Evolutionary conservation across 371 early-diverging fungal genomes (phyloP).

Genomic region (Mortierella polycephala): DNA sequence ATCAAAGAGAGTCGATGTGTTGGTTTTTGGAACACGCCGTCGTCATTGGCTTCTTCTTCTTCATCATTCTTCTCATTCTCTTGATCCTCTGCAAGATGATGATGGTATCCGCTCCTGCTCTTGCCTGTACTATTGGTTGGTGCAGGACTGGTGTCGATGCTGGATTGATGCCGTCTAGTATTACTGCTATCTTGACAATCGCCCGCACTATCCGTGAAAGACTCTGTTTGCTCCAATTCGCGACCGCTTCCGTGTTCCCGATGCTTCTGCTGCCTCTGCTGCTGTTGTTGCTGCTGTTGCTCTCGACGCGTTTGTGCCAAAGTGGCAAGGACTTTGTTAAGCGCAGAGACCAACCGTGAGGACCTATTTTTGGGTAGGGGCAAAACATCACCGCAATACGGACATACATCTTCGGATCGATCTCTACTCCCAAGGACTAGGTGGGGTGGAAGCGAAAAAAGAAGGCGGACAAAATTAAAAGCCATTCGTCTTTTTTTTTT

Average conservation of each 20-base stretch:
- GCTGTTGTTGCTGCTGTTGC: not conserved
- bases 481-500: too few species aligned
- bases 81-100: not conserved
- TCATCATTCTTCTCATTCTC: not conserved
- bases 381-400: constrained; percentile 36
- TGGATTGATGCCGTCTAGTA: not conserved
- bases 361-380: constrained; percentile 26
- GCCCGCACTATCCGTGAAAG: too few species aligned
- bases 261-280: not conserved
- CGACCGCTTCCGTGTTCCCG: not conserved
- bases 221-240: not conserved
- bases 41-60: not conserved
- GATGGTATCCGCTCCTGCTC: not conserved
- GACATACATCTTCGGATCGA: constrained; percentile 18
- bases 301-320: not conserved
- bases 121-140: too few species aligned
- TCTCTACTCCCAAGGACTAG: not conserved
- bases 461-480: not conserved
- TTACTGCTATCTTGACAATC: too few species aligned
- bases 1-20: constrained; percentile 13
- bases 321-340: constrained; percentile 12
- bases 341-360: constrained; percentile 13
- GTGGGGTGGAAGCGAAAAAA: too few species aligned
- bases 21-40: not conserved
- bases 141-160: too few species aligned